Evolutionary conservation across 2,329 filamentous ascomycete genomes (phyloP).

Genomic region (Ceratocystis variospora): DNA sequence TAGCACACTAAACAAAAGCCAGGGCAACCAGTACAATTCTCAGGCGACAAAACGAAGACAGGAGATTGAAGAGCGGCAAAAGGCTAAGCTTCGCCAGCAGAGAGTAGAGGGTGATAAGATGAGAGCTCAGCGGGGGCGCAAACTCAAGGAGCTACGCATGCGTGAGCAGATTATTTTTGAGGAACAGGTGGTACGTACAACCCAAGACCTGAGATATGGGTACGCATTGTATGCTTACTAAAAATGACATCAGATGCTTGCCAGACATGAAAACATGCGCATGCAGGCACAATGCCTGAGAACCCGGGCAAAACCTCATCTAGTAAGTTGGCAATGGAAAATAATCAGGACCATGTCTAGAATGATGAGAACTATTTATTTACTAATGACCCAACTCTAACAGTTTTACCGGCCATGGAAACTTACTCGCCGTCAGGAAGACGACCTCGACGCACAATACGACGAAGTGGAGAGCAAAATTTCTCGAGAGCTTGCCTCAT

Average conservation of each 20-base stretch:
- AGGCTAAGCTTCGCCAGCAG: constrained; percentile 60
- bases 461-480: constrained; percentile 49
- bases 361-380: background rate
- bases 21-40: constrained; percentile 26
- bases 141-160: constrained; percentile 46
- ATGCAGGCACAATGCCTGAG: constrained; percentile 58
- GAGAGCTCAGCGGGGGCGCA: constrained; percentile 50
- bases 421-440: constrained; percentile 53
- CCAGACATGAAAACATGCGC: constrained; percentile 58
- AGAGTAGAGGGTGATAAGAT: constrained; percentile 56
- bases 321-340: constrained; percentile 38
- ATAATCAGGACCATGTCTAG: background rate
- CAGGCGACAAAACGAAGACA: constrained; percentile 42
- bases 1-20: constrained; percentile 52
- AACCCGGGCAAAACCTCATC: constrained; percentile 55
- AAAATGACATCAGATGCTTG: constrained; percentile 46
- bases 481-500: constrained; percentile 50
- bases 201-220: background rate
- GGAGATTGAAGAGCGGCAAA: constrained; percentile 72
- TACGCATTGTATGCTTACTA: constrained; percentile 20
- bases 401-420: constrained; percentile 84
- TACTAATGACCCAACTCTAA: background rate
- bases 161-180: constrained; percentile 63
- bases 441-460: constrained; percentile 56
- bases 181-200: constrained; percentile 52